phyloP scores from a whole-genome alignment of 495 filamentous ascomycete genomes.

The Pyrenula massariospora region DNA sequence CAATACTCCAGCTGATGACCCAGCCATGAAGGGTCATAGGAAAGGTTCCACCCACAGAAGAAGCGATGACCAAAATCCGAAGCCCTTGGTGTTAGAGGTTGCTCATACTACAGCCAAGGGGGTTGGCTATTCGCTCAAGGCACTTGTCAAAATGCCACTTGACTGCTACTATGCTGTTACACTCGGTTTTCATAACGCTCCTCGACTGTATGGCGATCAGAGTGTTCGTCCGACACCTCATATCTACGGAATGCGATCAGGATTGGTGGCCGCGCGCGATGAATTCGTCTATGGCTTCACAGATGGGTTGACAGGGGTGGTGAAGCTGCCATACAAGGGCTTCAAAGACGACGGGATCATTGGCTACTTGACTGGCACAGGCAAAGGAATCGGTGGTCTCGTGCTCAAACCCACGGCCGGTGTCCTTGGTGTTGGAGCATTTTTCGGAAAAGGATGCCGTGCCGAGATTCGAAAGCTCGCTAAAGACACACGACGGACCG shows the following conservation, averaged over 20 bases:
- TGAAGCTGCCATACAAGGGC: slow-evolving; percentile 52
- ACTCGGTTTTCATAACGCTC: slow-evolving; percentile 77
- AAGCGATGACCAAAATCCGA: not conserved
- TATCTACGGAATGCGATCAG: slow-evolving; percentile 25
- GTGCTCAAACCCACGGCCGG: not conserved
- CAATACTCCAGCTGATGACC: not conserved
- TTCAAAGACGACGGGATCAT: slow-evolving; percentile 44
- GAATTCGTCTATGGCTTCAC: slow-evolving; percentile 61
- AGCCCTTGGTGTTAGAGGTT: slow-evolving; percentile 8
- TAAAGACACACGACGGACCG: not conserved
- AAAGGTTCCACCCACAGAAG: too few species aligned
- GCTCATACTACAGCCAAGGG: slow-evolving; percentile 19
- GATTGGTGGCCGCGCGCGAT: slow-evolving; percentile 22
- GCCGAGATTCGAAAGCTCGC: not conserved
- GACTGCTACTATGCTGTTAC: slow-evolving; percentile 62
- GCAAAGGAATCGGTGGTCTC: slow-evolving; percentile 64
- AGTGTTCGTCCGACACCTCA: slow-evolving; percentile 19
- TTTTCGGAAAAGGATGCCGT: not conserved
- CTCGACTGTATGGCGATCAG: slow-evolving; percentile 60
- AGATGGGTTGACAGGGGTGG: slow-evolving; percentile 61
- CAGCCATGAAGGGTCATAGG: not conserved
- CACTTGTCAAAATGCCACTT: slow-evolving; percentile 31
- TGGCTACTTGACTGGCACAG: slow-evolving; percentile 55
- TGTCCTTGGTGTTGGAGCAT: not conserved
- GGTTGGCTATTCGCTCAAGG: slow-evolving; percentile 19